A percentile compares a stretch with the other conserved stretches of the same genome.
Evolutionary conservation across 176 grass and related monocot species (phyloP).

Genomic region (Sorghum bicolor): Sorghum_bicolor_NCBIv3 NC_012871.2:17581501-17582000

Average conservation of each 20-base stretch:
- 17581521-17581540: slow-evolving; percentile 10
- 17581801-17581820: not conserved
- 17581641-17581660: slow-evolving; percentile 74
- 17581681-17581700: slow-evolving; percentile 81
- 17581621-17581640: slow-evolving; percentile 72
- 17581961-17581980: not conserved
- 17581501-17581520: slow-evolving; percentile 46
- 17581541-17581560: not conserved
- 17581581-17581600: slow-evolving; percentile 53
- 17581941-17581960: not conserved
- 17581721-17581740: slow-evolving; percentile 44
- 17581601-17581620: slow-evolving; percentile 93
- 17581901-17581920: not conserved
- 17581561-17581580: slow-evolving; percentile 40
- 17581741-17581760: slow-evolving; percentile 10
- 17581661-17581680: slow-evolving; percentile 85
- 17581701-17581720: slow-evolving; percentile 47
- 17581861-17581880: not conserved
- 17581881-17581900: not conserved
- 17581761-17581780: slow-evolving; percentile 9
- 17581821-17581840: not conserved
- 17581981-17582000: not conserved
- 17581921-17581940: not conserved
- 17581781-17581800: not conserved
- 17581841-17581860: slow-evolving; percentile 1